These are phyloP conservation scores for Elsinoe batatas DNA, from an alignment of 2,329 filamentous ascomycete species.

Conservation along the genomic window DNA sequence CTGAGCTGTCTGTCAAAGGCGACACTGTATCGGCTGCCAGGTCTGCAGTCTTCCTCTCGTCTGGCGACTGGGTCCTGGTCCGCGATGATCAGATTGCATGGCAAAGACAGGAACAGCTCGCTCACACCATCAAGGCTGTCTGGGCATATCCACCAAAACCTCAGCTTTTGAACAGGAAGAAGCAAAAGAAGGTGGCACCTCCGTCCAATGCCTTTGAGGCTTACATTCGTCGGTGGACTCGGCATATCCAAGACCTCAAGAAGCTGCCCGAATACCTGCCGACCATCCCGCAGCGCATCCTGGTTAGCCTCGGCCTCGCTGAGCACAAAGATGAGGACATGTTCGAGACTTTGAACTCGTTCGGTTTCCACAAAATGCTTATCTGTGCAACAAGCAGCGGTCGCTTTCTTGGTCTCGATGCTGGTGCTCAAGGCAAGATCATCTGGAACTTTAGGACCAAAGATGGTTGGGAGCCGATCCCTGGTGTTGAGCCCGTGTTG, in stretches of 20 bases:
- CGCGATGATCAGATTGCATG: conserved; percentile 74
- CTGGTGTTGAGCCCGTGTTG: conserved; percentile 12
- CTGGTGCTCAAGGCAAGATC: conserved; percentile 61
- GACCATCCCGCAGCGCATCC: conserved; percentile 56
- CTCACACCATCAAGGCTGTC: conserved; percentile 66
- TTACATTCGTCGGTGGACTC: conserved; percentile 77
- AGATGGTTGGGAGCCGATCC: not conserved
- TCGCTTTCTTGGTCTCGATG: conserved; percentile 69
- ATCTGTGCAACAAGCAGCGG: conserved; percentile 72
- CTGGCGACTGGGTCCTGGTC: conserved; percentile 70
- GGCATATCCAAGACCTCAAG: conserved; percentile 70
- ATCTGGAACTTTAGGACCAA: conserved; percentile 60
- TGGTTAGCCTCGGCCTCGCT: conserved; percentile 38
- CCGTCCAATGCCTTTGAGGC: conserved; percentile 61
- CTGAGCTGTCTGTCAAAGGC: conserved; percentile 70
- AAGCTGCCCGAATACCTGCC: conserved; percentile 65
- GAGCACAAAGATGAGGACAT: conserved; percentile 21
- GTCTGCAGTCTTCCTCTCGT: conserved; percentile 55
- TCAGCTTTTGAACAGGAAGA: not conserved
- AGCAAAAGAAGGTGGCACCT: not conserved
- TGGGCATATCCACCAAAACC: conserved; percentile 53
- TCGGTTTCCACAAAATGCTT: conserved; percentile 81
- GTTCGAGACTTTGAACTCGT: conserved; percentile 57
- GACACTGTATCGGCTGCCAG: conserved; percentile 64
- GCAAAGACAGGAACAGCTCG: conserved; percentile 72